Evolutionary conservation across 306 rosid species (phyloP).

Genomic region (Macrotyloma uniflorum): DNA sequence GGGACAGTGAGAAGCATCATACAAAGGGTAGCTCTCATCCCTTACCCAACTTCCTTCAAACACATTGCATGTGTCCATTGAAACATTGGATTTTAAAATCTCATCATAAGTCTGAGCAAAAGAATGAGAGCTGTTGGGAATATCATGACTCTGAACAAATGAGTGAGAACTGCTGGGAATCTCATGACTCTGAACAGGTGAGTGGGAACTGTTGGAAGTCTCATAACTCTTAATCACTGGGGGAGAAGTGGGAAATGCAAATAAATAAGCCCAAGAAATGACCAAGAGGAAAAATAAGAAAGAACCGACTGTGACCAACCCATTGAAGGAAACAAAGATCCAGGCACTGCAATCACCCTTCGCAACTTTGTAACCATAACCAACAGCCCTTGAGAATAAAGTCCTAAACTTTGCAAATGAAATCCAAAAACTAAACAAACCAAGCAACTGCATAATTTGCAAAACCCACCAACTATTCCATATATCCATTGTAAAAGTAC

Average conservation of each 20-base stretch:
- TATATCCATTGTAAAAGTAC: slow-evolving; percentile 27
- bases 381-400: slow-evolving; percentile 43
- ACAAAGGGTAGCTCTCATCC: slow-evolving; percentile 78
- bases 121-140: slow-evolving; percentile 40
- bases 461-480: slow-evolving; percentile 48
- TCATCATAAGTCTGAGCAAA: slow-evolving; percentile 39
- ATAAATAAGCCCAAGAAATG: slow-evolving; percentile 54
- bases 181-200: slow-evolving; percentile 39
- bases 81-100: slow-evolving; percentile 34
- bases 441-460: slow-evolving; percentile 51
- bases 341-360: slow-evolving; percentile 51
- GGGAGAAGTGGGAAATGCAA: slow-evolving; percentile 51
- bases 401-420: slow-evolving; percentile 49
- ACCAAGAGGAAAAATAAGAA: slow-evolving; percentile 54
- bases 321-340: slow-evolving; percentile 56
- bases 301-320: slow-evolving; percentile 56
- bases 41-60: slow-evolving; percentile 80
- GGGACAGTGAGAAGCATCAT: slow-evolving; percentile 76
- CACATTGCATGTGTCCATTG: slow-evolving; percentile 58
- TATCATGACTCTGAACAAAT: slow-evolving; percentile 37
- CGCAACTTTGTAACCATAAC: slow-evolving; percentile 47
- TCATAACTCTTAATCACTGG: slow-evolving; percentile 41
- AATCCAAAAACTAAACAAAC: slow-evolving; percentile 49
- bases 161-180: slow-evolving; percentile 41
- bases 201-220: slow-evolving; percentile 37